phyloP scores from a whole-genome alignment of 192 early-diverging fungal species.

The Coemansia sp. region DNA sequence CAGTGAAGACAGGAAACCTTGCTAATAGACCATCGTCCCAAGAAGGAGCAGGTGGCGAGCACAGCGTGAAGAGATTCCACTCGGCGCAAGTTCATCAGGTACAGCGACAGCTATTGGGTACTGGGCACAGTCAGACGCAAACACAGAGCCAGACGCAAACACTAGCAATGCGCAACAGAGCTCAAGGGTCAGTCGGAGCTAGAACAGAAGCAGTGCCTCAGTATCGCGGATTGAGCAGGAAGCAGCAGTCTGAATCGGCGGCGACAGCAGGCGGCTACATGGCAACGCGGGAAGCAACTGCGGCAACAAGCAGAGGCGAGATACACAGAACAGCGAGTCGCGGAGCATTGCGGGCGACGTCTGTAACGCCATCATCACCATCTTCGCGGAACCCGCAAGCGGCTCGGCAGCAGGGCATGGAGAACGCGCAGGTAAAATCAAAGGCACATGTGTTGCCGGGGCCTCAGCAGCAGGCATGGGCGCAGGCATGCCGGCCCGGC shows the following conservation, averaged over 20 bases:
- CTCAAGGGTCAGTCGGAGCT: background rate
- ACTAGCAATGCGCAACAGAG: background rate
- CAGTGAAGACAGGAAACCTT: background rate
- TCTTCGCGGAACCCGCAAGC: background rate
- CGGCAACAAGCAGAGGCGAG: slow-evolving; percentile 5
- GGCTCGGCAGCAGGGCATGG: background rate
- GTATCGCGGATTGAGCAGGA: slow-evolving; percentile 10
- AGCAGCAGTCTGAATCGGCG: slow-evolving; percentile 36
- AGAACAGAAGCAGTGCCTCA: slow-evolving; percentile 10
- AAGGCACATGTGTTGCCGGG: background rate
- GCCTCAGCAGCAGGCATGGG: background rate
- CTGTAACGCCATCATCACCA: slow-evolving; percentile 5
- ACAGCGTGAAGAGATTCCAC: slow-evolving; percentile 20
- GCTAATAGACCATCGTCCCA: background rate
- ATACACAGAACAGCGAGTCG: background rate
- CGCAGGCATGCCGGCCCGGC: background rate
- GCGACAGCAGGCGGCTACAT: background rate
- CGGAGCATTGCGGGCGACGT: background rate
- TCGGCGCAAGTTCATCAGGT: slow-evolving; percentile 17
- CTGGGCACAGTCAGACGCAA: too few relatives aligned
- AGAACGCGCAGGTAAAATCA: background rate
- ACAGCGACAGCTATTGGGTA: too few relatives aligned
- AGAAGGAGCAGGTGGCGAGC: slow-evolving; percentile 1
- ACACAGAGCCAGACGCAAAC: background rate
- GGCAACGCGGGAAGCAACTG: slow-evolving; percentile 4